Percentiles rank a stretch among this genome's conserved stretches.
Conservation (phyloP, 2,329 filamentous ascomycete species). For the Fusarium poae region DNA sequence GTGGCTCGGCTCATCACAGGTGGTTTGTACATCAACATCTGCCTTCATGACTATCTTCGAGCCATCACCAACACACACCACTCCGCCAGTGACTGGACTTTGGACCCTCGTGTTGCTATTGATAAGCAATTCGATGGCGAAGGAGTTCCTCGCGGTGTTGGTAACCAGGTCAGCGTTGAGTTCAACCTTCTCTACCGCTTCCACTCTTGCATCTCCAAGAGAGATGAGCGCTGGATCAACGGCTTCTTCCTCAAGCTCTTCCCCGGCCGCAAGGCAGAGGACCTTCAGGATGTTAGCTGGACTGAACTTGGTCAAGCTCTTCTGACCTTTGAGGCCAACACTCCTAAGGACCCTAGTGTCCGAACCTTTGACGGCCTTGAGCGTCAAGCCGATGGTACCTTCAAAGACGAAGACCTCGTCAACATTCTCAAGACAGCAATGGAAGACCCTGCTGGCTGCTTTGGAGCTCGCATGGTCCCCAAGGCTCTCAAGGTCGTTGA, state of each 20-base stretch:
- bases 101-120: slow-evolving; percentile 73
- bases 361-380: slow-evolving; percentile 64
- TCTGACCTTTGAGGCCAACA: slow-evolving; percentile 33
- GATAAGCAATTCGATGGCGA: slow-evolving; percentile 58
- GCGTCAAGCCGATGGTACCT: slow-evolving; percentile 64
- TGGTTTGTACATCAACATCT: slow-evolving; percentile 70
- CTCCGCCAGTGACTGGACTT: slow-evolving; percentile 69
- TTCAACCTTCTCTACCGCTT: slow-evolving; percentile 77
- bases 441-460: slow-evolving; percentile 70
- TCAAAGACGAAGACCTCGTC: slow-evolving; percentile 69
- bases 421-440: slow-evolving; percentile 68
- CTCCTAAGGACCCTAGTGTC: slow-evolving; percentile 56
- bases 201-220: slow-evolving; percentile 71
- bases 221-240: slow-evolving; percentile 73
- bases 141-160: slow-evolving; percentile 67
- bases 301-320: slow-evolving; percentile 42
- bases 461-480: slow-evolving; percentile 71
- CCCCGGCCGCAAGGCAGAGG: slow-evolving; percentile 51
- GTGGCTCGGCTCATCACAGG: slow-evolving; percentile 60
- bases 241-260: slow-evolving; percentile 59
- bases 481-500: slow-evolving; percentile 71
- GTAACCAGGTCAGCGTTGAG: slow-evolving; percentile 76
- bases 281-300: slow-evolving; percentile 55
- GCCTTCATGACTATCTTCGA: slow-evolving; percentile 69
- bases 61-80: slow-evolving; percentile 72